phyloP scores from a whole-genome alignment of 1,284 basidiomycete species.

The Boletus sp. region DNA sequence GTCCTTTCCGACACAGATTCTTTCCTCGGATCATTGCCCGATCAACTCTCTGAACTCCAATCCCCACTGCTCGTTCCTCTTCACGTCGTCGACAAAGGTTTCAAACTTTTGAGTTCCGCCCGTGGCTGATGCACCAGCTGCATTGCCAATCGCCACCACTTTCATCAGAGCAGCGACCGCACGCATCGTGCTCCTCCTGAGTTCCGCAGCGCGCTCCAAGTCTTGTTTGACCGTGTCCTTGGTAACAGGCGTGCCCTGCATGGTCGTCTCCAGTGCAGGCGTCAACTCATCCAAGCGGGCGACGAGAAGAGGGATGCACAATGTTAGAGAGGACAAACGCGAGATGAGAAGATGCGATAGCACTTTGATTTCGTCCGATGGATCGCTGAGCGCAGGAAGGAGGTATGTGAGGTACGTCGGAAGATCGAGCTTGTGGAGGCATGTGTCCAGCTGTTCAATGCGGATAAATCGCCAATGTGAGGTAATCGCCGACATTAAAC shows the following conservation, averaged over 20 bases:
- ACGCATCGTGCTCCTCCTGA: conserved; percentile 86
- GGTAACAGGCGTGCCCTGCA: conserved; percentile 89
- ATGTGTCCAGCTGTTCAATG: conserved; percentile 77
- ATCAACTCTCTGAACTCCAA: conserved; percentile 67
- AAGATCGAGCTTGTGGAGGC: conserved; percentile 83
- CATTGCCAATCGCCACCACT: conserved; percentile 54
- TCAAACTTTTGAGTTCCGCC: conserved; percentile 61
- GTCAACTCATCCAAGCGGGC: conserved; percentile 87
- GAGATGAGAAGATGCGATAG: conserved; percentile 95
- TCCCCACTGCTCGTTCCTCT: conserved; percentile 65
- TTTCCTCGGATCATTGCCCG: conserved; percentile 23
- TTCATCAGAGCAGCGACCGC: conserved; percentile 86
- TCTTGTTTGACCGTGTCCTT: conserved; percentile 99
- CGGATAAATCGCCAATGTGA: conserved; percentile 15
- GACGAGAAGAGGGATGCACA: conserved; percentile 34
- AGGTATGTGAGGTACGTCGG: conserved; percentile 85
- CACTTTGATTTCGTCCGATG: conserved; percentile 96
- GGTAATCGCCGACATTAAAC: conserved; percentile 25
- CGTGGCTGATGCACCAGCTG: conserved; percentile 58
- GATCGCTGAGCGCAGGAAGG: conserved; percentile 84
- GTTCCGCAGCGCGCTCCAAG: conserved; percentile 89
- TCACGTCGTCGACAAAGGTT: conserved; percentile 70
- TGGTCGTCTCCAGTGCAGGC: conserved; percentile 80
- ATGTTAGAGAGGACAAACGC: conserved; percentile 81
- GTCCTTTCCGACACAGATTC: neutral